These are phyloP conservation scores for Botryosphaeria dothidea DNA, from an alignment of 2,329 filamentous ascomycete species.

Conservation along the genomic window DNA sequence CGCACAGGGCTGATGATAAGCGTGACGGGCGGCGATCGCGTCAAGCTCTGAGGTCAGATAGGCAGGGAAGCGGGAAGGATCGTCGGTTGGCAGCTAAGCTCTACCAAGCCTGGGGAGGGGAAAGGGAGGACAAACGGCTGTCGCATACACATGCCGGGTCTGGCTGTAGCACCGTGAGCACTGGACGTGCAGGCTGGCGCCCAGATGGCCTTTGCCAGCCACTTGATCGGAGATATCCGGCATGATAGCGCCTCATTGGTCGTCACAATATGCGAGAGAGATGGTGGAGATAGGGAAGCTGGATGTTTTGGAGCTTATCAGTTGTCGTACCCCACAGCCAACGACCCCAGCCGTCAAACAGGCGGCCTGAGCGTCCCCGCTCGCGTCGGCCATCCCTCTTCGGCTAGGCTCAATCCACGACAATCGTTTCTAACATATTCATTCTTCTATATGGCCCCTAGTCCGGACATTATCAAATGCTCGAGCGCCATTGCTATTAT, in stretches of 20 bases:
- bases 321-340: background rate
- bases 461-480: no score
- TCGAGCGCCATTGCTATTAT: no score
- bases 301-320: background rate
- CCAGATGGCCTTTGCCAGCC: background rate
- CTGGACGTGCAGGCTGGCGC: background rate
- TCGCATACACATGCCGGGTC: slow-evolving; percentile 1
- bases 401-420: background rate
- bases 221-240: background rate
- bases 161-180: background rate
- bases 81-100: background rate
- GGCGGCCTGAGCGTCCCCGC: background rate
- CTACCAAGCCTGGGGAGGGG: background rate
- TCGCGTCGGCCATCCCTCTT: background rate
- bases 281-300: background rate
- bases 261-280: background rate
- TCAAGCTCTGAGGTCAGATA: background rate
- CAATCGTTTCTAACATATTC: background rate
- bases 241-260: background rate
- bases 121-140: background rate
- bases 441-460: background rate
- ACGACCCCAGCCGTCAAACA: background rate
- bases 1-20: slow-evolving; percentile 4
- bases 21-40: background rate
- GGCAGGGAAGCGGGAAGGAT: background rate